A percentile compares a stretch with the other conserved stretches of the same genome.
Conservation (phyloP, 345 rosid genomes). For the Cardiospermum halicacabum region DNA sequence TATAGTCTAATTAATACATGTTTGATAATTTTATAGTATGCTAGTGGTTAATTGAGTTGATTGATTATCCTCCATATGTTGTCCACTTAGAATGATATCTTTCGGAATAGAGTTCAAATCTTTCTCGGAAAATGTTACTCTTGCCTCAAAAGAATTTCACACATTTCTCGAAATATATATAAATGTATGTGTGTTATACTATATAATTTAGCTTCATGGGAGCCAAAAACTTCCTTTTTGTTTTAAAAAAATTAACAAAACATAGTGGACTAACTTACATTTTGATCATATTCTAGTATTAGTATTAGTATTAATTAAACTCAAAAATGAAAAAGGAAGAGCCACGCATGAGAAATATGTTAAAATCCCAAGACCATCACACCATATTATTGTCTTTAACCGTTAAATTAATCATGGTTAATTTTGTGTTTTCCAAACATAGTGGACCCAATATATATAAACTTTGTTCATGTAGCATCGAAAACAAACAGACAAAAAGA, state of each 20-base stretch:
- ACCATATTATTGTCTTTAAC: not conserved
- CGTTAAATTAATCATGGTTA: not conserved
- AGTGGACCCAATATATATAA: not conserved
- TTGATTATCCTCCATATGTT: constrained; percentile 15
- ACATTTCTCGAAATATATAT: not conserved
- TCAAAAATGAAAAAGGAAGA: no score
- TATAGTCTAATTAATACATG: not conserved
- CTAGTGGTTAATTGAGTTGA: not conserved
- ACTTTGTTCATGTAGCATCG: no score
- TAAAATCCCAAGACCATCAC: not conserved
- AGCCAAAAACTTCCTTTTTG: not conserved
- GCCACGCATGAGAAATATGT: not conserved
- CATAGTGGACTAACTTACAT: no score
- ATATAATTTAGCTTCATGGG: not conserved
- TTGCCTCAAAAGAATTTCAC: constrained; percentile 5
- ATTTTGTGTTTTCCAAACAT: not conserved
- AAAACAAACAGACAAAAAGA: no score
- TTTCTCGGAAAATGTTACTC: constrained; percentile 55
- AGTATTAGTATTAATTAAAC: no score
- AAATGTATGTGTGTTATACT: not conserved
- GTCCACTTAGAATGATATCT: constrained; percentile 18
- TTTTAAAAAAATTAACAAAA: not conserved
- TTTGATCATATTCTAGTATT: no score
- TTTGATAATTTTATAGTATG: no score
- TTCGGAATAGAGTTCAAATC: constrained; percentile 16